Percentiles rank a stretch among this genome's conserved stretches.
Conservation (phyloP, 1,139 yeast species). For the Lodderomyces parapsilosis region DNA sequence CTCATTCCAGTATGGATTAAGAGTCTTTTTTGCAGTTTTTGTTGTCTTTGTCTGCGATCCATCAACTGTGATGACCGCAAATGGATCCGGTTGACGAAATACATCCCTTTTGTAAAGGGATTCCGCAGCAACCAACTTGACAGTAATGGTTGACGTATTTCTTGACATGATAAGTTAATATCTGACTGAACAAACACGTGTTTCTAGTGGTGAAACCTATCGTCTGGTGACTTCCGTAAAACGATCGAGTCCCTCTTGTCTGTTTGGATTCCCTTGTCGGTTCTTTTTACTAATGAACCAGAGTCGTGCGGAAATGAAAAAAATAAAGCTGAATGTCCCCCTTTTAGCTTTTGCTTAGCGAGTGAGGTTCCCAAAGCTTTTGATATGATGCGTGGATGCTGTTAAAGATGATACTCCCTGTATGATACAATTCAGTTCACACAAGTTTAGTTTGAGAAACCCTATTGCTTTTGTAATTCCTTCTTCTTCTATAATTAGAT, state of each 20-base stretch:
- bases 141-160: conserved; percentile 43
- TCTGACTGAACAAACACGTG: too few relatives aligned
- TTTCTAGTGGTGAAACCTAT: too few relatives aligned
- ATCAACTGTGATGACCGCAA: conserved; percentile 94
- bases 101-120: conserved; percentile 94
- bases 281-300: not conserved
- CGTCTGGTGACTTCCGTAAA: too few relatives aligned
- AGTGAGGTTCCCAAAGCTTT: not conserved
- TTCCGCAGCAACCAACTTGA: conserved; percentile 92
- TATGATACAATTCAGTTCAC: too few relatives aligned
- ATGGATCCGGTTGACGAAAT: conserved; percentile 94
- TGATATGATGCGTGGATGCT: too few relatives aligned
- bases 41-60: conserved; percentile 97
- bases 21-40: conserved; percentile 86
- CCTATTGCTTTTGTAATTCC: not conserved
- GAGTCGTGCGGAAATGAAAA: not conserved
- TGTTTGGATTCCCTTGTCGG: too few relatives aligned
- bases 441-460: too few relatives aligned
- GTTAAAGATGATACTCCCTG: too few relatives aligned
- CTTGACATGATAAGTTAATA: conserved; percentile 6
- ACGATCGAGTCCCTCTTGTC: too few relatives aligned
- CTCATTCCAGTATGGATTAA: conserved; percentile 98
- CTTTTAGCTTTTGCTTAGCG: too few relatives aligned
- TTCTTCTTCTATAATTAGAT: not conserved
- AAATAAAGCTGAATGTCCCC: too few relatives aligned